Conservation (phyloP, 177 flowering plant genomes). For the Vitis hybrid region DNA sequence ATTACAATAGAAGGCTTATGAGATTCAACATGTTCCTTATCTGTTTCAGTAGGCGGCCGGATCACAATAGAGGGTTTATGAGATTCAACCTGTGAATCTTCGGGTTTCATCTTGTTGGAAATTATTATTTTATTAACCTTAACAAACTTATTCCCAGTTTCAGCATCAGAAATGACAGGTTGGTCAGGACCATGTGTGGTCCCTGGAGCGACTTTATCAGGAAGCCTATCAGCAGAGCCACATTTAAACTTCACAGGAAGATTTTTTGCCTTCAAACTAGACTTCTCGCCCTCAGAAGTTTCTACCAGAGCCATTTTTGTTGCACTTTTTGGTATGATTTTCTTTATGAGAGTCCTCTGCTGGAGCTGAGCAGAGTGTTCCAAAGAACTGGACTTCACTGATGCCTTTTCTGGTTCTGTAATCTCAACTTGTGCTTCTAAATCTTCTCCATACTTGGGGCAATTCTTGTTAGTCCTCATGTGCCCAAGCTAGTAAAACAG, state of each 20-base stretch:
- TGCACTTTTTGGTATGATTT: constrained; percentile 45
- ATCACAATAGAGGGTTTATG: constrained; percentile 48
- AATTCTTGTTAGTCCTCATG: constrained; percentile 96
- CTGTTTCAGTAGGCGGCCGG: constrained; percentile 44
- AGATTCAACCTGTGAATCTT: constrained; percentile 47
- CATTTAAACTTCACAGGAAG: constrained; percentile 76
- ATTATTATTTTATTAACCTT: constrained; percentile 70
- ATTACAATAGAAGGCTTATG: constrained; percentile 44
- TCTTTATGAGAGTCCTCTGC: constrained; percentile 50
- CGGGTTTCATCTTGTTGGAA: constrained; percentile 60
- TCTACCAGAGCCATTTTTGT: constrained; percentile 50
- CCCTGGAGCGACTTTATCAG: constrained; percentile 37
- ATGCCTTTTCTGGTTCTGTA: constrained; percentile 43
- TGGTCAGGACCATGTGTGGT: constrained; percentile 39
- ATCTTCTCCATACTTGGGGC: constrained; percentile 89
- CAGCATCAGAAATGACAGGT: constrained; percentile 38
- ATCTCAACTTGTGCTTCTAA: constrained; percentile 49
- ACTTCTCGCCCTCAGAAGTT: constrained; percentile 53
- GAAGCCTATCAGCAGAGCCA: constrained; percentile 45
- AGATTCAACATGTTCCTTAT: constrained; percentile 36
- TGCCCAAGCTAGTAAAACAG: constrained; percentile 70
- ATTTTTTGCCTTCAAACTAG: constrained; percentile 42
- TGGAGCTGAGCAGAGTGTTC: constrained; percentile 47
- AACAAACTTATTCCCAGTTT: constrained; percentile 38
- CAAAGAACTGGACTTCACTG: constrained; percentile 36